phyloP scores from a whole-genome alignment of 1,284 basidiomycete species.

The Fomitiporia mediterranea region DNA sequence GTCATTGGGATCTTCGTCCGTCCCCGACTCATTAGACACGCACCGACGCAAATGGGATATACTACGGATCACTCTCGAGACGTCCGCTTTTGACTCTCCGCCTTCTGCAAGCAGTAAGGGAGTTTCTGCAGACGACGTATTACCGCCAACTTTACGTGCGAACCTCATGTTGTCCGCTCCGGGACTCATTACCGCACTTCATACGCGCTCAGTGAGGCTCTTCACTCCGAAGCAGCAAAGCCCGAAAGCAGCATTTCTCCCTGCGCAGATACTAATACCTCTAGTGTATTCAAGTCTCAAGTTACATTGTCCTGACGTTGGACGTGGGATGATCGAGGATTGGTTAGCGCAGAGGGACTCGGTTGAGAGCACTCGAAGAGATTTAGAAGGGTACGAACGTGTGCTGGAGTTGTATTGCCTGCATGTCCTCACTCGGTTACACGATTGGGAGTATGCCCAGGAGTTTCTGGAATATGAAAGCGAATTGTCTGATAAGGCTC shows the following conservation, averaged over 20 bases:
- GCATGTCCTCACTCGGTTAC: slow-evolving; percentile 62
- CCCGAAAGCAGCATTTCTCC: slow-evolving; percentile 53
- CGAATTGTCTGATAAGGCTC: slow-evolving; percentile 47
- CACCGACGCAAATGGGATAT: slow-evolving; percentile 79
- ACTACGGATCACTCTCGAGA: slow-evolving; percentile 74
- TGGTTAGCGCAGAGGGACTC: slow-evolving; percentile 58
- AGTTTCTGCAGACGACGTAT: slow-evolving; percentile 27
- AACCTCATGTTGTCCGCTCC: slow-evolving; percentile 54
- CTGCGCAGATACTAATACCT: slow-evolving; percentile 61
- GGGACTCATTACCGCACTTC: slow-evolving; percentile 49
- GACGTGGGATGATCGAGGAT: slow-evolving; percentile 63
- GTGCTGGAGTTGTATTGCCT: slow-evolving; percentile 70
- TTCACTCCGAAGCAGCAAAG: slow-evolving; percentile 47
- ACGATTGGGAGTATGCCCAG: slow-evolving; percentile 71
- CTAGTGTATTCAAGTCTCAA: slow-evolving; percentile 67
- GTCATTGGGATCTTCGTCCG: slow-evolving; percentile 19
- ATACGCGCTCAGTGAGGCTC: slow-evolving; percentile 58
- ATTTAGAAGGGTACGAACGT: slow-evolving; percentile 59
- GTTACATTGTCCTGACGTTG: slow-evolving; percentile 53
- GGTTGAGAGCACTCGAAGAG: slow-evolving; percentile 27
- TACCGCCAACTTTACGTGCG: slow-evolving; percentile 48
- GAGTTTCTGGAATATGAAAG: slow-evolving; percentile 70
- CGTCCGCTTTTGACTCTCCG: slow-evolving; percentile 60
- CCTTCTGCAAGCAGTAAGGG: slow-evolving; percentile 31
- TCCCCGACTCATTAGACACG: slow-evolving; percentile 43